These are phyloP conservation scores for Andrographis paniculata DNA, from an alignment of 305 asterid genomes.

Conservation along the genomic window DNA sequence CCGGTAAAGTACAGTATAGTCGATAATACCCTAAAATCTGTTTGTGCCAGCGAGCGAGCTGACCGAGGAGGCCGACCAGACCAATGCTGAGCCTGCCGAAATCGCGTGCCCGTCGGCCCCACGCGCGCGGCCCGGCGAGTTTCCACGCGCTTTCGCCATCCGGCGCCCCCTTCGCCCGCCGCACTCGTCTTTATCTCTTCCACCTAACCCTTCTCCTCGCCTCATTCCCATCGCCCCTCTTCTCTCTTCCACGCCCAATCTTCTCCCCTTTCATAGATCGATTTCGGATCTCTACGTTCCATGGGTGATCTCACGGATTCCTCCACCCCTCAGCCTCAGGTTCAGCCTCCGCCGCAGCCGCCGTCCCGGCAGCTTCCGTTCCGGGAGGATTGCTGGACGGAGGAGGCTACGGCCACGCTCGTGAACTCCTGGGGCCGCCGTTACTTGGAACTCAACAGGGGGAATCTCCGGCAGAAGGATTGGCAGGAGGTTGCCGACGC, in stretches of 20 bases:
- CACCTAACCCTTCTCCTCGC: background rate
- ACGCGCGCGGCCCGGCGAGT: conserved; percentile 2
- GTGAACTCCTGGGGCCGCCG: conserved; percentile 86
- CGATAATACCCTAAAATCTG: no score
- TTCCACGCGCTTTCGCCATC: conserved; percentile 31
- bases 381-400: conserved; percentile 95
- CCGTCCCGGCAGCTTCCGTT: conserved; percentile 47
- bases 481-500: conserved; percentile 90
- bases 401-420: conserved; percentile 69
- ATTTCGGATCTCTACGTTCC: no score
- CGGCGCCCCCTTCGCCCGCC: conserved; percentile 32
- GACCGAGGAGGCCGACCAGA: no score
- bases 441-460: conserved; percentile 66
- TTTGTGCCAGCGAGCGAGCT: no score
- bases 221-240: conserved; percentile 1
- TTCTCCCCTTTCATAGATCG: conserved; percentile 12
- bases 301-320: background rate
- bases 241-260: background rate
- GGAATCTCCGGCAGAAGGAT: conserved; percentile 84
- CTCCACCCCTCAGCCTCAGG: no score
- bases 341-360: conserved; percentile 32
- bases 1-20: no score
- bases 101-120: conserved; percentile 1
- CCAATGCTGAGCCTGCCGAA: no score
- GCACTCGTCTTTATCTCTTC: no score